phyloP scores from a whole-genome alignment of 306 rosid genomes.

The Rosa multiflora region DNA sequence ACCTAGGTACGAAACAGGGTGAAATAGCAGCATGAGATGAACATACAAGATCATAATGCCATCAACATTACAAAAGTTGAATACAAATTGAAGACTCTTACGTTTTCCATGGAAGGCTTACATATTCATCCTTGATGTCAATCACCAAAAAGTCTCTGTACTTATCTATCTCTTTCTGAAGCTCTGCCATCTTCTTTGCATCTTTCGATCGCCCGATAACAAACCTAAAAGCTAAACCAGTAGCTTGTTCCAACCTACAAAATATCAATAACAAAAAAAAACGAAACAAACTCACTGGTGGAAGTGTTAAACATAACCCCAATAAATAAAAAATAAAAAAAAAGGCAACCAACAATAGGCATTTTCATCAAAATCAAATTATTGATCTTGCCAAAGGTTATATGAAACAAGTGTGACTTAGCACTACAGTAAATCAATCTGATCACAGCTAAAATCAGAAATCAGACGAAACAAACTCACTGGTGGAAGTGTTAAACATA shows the following conservation, averaged over 20 bases:
- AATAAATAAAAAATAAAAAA: background rate
- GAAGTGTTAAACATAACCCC: background rate
- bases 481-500: background rate
- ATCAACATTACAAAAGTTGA: background rate
- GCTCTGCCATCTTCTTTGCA: constrained; percentile 24
- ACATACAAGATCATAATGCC: constrained; percentile 3
- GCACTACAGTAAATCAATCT: background rate
- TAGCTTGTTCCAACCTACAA: constrained; percentile 42
- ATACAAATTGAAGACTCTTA: background rate
- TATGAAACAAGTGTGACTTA: background rate
- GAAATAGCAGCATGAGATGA: background rate
- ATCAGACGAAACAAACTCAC: background rate
- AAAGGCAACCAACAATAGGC: background rate
- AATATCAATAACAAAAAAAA: background rate
- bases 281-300: background rate
- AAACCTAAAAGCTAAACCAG: constrained; percentile 44
- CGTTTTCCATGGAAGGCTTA: constrained; percentile 32
- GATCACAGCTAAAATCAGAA: background rate
- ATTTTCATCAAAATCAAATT: background rate
- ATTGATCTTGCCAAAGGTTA: background rate
- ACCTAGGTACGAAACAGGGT: constrained; percentile 11
- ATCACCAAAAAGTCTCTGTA: constrained; percentile 35
- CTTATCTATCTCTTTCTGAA: constrained; percentile 33
- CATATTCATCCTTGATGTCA: constrained; percentile 37
- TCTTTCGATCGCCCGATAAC: constrained; percentile 35